Evolutionary conservation across 2,329 filamentous ascomycete species (phyloP).

Genomic region (Didymella arachidicola): DNA sequence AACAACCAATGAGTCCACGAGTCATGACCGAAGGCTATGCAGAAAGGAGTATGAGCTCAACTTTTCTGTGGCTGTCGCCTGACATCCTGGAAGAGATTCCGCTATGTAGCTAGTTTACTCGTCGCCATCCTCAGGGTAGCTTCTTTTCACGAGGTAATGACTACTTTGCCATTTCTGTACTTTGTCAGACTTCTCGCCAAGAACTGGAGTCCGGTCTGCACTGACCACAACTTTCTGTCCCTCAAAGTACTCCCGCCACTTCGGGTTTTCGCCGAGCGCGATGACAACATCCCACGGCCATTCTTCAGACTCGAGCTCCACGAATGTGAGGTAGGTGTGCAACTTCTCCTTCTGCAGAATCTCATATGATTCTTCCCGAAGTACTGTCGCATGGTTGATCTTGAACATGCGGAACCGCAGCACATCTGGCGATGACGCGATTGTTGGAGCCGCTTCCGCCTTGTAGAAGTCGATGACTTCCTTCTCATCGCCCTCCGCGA

Average conservation of each 20-base stretch:
- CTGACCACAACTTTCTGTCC: conserved; percentile 19
- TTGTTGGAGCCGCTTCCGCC: conserved; percentile 17
- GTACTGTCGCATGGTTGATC: conserved; percentile 20
- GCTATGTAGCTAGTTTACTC: not conserved
- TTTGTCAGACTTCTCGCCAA: conserved; percentile 5
- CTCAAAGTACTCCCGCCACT: conserved; percentile 24
- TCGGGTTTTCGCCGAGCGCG: conserved; percentile 17
- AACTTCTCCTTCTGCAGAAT: conserved; percentile 11
- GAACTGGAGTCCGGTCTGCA: not conserved
- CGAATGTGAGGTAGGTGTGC: conserved; percentile 18
- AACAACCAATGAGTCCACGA: no score
- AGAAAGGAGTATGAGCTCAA: no score
- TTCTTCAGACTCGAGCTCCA: conserved; percentile 19
- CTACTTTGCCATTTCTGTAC: conserved; percentile 22
- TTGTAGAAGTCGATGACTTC: conserved; percentile 22
- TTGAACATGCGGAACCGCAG: conserved; percentile 23
- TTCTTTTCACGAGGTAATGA: conserved; percentile 18
- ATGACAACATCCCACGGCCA: conserved; percentile 25
- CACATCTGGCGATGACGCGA: conserved; percentile 18
- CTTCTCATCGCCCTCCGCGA: conserved; percentile 8
- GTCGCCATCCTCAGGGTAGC: conserved; percentile 5
- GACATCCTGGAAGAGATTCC: no score
- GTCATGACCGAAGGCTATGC: no score
- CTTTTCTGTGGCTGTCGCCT: no score
- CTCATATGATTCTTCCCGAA: conserved; percentile 14